Evolutionary conservation across 2,329 filamentous ascomycete species (phyloP).

Genomic region (Curvularia hawaiiensis): DNA sequence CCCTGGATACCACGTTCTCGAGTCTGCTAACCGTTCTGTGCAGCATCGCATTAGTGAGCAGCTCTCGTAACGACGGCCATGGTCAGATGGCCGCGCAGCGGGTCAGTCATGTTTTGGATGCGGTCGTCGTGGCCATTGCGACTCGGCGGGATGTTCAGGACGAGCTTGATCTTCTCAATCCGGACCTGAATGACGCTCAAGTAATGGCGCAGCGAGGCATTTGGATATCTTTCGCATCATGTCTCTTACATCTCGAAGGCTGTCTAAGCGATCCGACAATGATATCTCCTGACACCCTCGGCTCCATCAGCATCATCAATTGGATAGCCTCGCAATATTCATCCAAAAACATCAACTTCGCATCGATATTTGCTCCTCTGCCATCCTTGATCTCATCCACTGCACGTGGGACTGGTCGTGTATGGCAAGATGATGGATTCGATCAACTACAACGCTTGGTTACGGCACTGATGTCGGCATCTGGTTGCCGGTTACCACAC

Average conservation of each 20-base stretch:
- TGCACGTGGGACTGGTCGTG: slow-evolving; percentile 44
- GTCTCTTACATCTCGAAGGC: slow-evolving; percentile 31
- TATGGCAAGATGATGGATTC: slow-evolving; percentile 43
- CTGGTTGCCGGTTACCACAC: slow-evolving; percentile 32
- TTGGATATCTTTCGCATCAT: slow-evolving; percentile 34
- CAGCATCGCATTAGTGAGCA: slow-evolving; percentile 40
- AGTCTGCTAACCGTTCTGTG: slow-evolving; percentile 43
- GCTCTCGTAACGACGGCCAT: slow-evolving; percentile 22
- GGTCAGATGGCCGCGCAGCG: slow-evolving; percentile 21
- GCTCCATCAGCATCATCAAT: slow-evolving; percentile 23
- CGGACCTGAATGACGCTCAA: slow-evolving; percentile 33
- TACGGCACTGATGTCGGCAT: slow-evolving; percentile 32
- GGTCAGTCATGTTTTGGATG: slow-evolving; percentile 33
- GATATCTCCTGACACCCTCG: slow-evolving; percentile 15
- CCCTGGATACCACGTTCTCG: slow-evolving; percentile 43
- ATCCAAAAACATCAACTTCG: slow-evolving; percentile 26
- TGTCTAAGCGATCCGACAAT: slow-evolving; percentile 5
- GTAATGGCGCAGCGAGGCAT: slow-evolving; percentile 38
- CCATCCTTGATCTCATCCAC: slow-evolving; percentile 39
- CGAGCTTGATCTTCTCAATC: slow-evolving; percentile 31
- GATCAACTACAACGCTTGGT: slow-evolving; percentile 40
- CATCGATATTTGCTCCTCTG: slow-evolving; percentile 30
- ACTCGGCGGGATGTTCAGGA: slow-evolving; percentile 28
- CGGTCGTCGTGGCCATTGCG: slow-evolving; percentile 31
- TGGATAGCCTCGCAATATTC: slow-evolving; percentile 34